phyloP scores from a whole-genome alignment of 768 basidiomycete species.

The Tylopilus sp. region DNA sequence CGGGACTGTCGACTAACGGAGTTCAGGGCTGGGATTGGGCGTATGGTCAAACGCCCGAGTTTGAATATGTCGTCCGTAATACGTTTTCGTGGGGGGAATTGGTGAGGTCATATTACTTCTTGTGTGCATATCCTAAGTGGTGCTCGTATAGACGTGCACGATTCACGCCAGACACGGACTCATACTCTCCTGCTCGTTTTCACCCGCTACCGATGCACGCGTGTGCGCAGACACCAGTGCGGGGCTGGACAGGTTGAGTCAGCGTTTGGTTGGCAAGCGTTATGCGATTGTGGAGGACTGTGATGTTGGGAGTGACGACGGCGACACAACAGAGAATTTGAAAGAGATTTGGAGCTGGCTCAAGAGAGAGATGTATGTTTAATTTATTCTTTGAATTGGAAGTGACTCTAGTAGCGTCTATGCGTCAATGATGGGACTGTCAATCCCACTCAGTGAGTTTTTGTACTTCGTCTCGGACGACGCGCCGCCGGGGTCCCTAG shows the following conservation, averaged over 20 bases:
- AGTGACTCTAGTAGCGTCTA: background rate
- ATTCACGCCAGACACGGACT: slow-evolving; percentile 65
- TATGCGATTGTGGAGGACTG: slow-evolving; percentile 38
- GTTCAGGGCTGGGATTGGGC: slow-evolving; percentile 87
- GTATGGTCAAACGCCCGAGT: slow-evolving; percentile 92
- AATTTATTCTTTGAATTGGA: background rate
- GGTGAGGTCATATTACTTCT: slow-evolving; percentile 31
- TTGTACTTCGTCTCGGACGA: background rate
- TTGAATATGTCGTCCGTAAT: slow-evolving; percentile 55
- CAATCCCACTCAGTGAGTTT: background rate
- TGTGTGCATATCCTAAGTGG: background rate
- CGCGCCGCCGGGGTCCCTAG: too few relatives aligned
- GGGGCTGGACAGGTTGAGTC: slow-evolving; percentile 19
- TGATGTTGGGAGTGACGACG: slow-evolving; percentile 2
- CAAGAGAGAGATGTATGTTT: slow-evolving; percentile 18
- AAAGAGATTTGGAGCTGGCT: slow-evolving; percentile 28
- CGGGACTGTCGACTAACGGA: background rate
- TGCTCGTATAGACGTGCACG: slow-evolving; percentile 34
- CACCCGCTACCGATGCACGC: background rate
- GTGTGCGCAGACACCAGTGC: background rate
- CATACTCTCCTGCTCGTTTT: slow-evolving; percentile 24
- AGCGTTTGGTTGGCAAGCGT: slow-evolving; percentile 31
- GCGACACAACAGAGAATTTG: background rate
- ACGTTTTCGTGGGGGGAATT: slow-evolving; percentile 52
- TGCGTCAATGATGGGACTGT: background rate